phyloP scores from a whole-genome alignment of 2,329 filamentous ascomycete species.

The Cryphonectria japonica region DNA sequence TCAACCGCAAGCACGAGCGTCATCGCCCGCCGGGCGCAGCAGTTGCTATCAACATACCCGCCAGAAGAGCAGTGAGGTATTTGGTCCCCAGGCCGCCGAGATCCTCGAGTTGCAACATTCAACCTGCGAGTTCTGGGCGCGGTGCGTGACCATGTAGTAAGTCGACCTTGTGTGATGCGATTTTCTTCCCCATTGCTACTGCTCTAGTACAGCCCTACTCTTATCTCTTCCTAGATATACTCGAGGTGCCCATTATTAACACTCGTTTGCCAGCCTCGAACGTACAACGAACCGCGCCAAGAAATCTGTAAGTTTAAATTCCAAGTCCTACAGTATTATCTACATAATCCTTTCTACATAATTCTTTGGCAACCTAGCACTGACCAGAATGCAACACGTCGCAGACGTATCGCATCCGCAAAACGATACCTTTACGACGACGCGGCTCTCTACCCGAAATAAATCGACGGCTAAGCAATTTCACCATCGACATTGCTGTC shows the following conservation, averaged over 20 bases:
- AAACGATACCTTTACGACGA: slow-evolving; percentile 26
- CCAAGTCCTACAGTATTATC: too few relatives aligned
- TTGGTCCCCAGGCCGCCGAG: slow-evolving; percentile 25
- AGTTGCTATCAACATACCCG: slow-evolving; percentile 23
- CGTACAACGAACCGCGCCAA: slow-evolving; percentile 24
- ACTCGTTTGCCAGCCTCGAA: slow-evolving; percentile 6
- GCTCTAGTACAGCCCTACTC: too few relatives aligned
- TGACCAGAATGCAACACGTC: neutral
- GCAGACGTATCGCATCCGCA: slow-evolving; percentile 26
- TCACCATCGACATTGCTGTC: slow-evolving; percentile 28
- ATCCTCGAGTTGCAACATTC: slow-evolving; percentile 28
- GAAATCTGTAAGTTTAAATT: slow-evolving; percentile 15
- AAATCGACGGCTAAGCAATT: slow-evolving; percentile 26
- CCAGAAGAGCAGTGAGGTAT: slow-evolving; percentile 28
- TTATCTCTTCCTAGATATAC: neutral
- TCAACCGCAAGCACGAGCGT: neutral
- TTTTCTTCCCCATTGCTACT: neutral
- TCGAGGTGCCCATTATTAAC: neutral
- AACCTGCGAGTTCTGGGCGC: slow-evolving; percentile 29
- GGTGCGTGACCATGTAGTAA: slow-evolving; percentile 28
- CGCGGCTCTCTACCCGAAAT: slow-evolving; percentile 28
- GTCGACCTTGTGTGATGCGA: neutral
- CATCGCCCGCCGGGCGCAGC: neutral
- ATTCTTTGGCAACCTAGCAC: neutral
- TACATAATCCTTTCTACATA: too few relatives aligned